Evolutionary conservation across 1,284 basidiomycete species (phyloP), one percentile per base, ranked within the genome.

Genomic region (Ceratobasidium sp.): DNA sequence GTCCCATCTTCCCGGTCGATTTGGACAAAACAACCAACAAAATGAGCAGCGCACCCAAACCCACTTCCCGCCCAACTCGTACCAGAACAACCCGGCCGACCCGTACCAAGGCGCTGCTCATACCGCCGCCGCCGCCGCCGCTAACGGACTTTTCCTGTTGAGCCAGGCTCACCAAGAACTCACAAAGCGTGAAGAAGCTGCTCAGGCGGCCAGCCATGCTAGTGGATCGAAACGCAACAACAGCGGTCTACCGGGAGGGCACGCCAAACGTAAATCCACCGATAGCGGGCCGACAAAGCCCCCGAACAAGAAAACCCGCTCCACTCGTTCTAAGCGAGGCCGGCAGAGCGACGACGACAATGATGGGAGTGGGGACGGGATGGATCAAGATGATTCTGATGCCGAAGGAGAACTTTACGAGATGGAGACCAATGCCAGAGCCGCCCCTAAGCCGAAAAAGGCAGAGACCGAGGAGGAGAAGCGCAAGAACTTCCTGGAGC

Each of bases 391-490:
- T 27, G 70, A 78, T n/a, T 77, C 76, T 38, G 81, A 86, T 52
- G 85, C 86, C 68, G 79, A 78, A 65, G 81, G 81, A 5, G 66
- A 70, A 68, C 16, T 57, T 4, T 75, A 69, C 50, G 66, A 57
- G 57, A 60, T 30, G 20, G 78, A 79, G 81, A 64, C 81, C 82
- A 79, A 73, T 55, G 80, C 83, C 77, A 83, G 82, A 33, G 81
- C 79, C 50, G 80, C 81, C 41, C 79, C 83, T 18, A 79, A 79
- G 23, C 81, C 79, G 27, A 94, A 92, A 85, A 94, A 93, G 83
- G 93, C 93, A 50, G 96, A 97, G 87, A 98, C 96, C 0, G 96
- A 98, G 83, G 96, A 98, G 85, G 96, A 98, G 83, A 98, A 98
- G 86, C 89, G 96, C 59, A 91, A 90, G 84, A 98, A 97, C 85